phyloP scores from a whole-genome alignment of 805 yeast species.

The Kodamaea nitidulidarum region DNA sequence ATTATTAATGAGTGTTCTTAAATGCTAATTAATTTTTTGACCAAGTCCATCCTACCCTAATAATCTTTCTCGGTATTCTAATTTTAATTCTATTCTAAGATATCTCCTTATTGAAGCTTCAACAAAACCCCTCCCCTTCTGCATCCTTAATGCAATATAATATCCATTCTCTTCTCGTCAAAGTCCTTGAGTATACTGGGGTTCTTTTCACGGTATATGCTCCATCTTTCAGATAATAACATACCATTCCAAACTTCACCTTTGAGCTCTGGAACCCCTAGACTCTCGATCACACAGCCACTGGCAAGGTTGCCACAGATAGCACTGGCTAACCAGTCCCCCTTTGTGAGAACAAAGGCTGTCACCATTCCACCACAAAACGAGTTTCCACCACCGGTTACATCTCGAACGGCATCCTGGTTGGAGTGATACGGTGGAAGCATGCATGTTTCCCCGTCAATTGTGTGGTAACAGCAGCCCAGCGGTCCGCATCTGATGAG shows the following conservation, averaged over 20 bases:
- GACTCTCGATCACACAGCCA: slow-evolving; percentile 73
- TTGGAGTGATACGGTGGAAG: slow-evolving; percentile 71
- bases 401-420: slow-evolving; percentile 35
- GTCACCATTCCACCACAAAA: slow-evolving; percentile 46
- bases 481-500: slow-evolving; percentile 72
- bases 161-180: slow-evolving; percentile 1
- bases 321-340: slow-evolving; percentile 51
- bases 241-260: slow-evolving; percentile 60
- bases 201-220: slow-evolving; percentile 30
- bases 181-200: slow-evolving; percentile 3
- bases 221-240: slow-evolving; percentile 42
- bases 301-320: slow-evolving; percentile 74
- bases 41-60: no score
- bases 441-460: slow-evolving; percentile 32
- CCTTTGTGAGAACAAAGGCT: slow-evolving; percentile 48
- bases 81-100: no score
- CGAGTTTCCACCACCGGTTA: slow-evolving; percentile 45
- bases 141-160: no score
- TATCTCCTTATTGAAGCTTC: no score
- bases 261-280: slow-evolving; percentile 47
- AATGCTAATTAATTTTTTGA: no score
- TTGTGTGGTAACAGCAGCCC: slow-evolving; percentile 56
- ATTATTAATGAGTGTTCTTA: no score
- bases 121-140: no score
- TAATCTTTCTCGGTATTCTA: no score